Conservation (phyloP, 2,329 filamentous ascomycete species). For the Pseudopithomyces maydicus region DNA sequence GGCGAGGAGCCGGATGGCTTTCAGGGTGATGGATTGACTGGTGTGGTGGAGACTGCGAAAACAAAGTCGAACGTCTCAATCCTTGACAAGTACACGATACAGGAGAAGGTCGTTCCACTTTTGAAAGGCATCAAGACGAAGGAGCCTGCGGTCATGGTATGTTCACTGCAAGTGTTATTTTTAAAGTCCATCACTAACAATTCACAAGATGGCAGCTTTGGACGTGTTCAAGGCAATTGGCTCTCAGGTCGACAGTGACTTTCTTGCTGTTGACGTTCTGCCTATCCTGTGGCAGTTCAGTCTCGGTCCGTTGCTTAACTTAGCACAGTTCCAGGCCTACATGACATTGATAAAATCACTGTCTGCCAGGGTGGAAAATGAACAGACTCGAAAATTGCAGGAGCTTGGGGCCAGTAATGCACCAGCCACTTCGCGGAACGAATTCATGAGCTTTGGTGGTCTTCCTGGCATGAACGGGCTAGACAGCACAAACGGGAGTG, state of each 20-base stretch:
- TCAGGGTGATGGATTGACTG: slow-evolving; percentile 74
- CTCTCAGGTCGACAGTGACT: slow-evolving; percentile 81
- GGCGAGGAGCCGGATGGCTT: slow-evolving; percentile 42
- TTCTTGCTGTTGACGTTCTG: slow-evolving; percentile 87
- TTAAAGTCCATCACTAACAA: neutral
- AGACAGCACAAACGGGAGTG: slow-evolving; percentile 60
- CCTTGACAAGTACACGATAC: slow-evolving; percentile 96
- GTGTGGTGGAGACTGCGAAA: slow-evolving; percentile 61
- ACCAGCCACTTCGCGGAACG: slow-evolving; percentile 61
- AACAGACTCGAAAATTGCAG: slow-evolving; percentile 86
- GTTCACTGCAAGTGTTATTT: slow-evolving; percentile 6
- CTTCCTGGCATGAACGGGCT: slow-evolving; percentile 59
- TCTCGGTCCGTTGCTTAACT: slow-evolving; percentile 83
- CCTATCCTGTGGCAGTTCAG: slow-evolving; percentile 92
- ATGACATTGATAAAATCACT: slow-evolving; percentile 86
- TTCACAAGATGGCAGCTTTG: slow-evolving; percentile 73
- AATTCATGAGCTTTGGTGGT: slow-evolving; percentile 72
- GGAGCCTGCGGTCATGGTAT: slow-evolving; percentile 89
- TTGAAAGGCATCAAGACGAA: slow-evolving; percentile 96
- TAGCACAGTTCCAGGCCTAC: slow-evolving; percentile 83
- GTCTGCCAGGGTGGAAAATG: slow-evolving; percentile 80
- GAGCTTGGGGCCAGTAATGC: slow-evolving; percentile 72
- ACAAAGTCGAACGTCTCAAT: slow-evolving; percentile 74
- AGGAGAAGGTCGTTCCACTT: slow-evolving; percentile 93
- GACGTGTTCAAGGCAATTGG: slow-evolving; percentile 85